phyloP scores from a whole-genome alignment of 2,329 filamentous ascomycete species.

The Phialophora verrucosa region DNA sequence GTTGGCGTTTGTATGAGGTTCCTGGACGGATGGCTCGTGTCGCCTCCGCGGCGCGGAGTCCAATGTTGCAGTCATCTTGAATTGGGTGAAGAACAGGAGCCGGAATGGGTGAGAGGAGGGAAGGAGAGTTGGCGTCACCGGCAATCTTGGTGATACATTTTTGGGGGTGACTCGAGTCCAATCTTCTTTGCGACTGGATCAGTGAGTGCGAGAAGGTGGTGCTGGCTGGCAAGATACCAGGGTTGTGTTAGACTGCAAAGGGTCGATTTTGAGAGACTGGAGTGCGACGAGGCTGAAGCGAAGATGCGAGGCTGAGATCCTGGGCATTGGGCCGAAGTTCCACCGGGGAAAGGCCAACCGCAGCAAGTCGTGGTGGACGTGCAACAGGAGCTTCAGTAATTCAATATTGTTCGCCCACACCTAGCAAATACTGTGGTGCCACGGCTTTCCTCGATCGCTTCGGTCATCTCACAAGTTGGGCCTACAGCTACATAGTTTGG shows the following conservation, averaged over 20 bases:
- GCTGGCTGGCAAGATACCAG: too few species aligned
- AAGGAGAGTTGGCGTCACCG: not conserved
- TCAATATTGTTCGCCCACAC: too few species aligned
- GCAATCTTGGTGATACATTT: not conserved
- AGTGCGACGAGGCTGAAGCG: not conserved
- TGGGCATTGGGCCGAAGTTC: not conserved
- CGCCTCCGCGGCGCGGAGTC: not conserved
- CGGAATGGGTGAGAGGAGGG: not conserved
- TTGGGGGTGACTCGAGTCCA: not conserved
- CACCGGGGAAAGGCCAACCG: not conserved
- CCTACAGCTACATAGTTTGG: too few species aligned
- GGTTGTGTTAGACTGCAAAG: not conserved
- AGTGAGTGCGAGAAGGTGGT: not conserved
- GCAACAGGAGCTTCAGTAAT: too few species aligned
- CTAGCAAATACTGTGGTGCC: too few species aligned
- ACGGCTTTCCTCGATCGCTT: too few species aligned
- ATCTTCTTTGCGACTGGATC: not conserved
- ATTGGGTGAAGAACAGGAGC: not conserved
- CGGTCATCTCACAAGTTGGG: too few species aligned
- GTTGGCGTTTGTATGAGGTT: not conserved
- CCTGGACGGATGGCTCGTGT: not conserved
- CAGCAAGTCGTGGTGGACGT: too few species aligned
- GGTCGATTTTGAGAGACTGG: not conserved
- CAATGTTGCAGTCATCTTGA: not conserved
- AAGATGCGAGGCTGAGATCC: not conserved